Evolutionary conservation across 208 protist genomes (phyloP).

Genomic region (Acanthamoeba triangularis): DNA sequence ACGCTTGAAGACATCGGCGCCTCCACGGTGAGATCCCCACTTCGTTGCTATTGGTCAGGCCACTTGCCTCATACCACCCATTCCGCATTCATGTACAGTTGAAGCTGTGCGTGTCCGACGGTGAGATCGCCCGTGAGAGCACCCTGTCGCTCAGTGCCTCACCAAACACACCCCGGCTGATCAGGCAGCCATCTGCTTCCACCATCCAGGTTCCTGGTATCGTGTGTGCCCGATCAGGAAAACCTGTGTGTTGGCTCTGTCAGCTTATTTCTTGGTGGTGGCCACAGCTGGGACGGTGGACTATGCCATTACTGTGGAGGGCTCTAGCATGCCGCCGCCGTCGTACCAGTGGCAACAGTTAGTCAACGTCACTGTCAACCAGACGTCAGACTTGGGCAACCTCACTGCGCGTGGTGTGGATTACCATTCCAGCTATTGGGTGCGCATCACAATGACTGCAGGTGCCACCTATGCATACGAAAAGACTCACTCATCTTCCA

Average conservation of each 20-base stretch:
- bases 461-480: no score
- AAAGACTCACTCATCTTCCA: no score
- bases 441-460: no score
- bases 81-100: not conserved
- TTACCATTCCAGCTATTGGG: not conserved
- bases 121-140: not conserved
- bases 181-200: not conserved
- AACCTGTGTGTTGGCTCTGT: no score
- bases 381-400: not conserved
- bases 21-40: not conserved
- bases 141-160: not conserved
- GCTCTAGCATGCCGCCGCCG: not conserved
- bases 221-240: no score
- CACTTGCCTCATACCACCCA: not conserved
- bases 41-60: not conserved
- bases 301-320: not conserved
- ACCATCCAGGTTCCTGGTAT: not conserved
- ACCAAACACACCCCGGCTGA: not conserved
- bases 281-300: no score
- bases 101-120: not conserved
- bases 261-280: no score
- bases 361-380: not conserved
- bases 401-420: not conserved
- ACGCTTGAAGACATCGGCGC: not conserved
- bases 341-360: constrained; percentile 11